Evolutionary conservation across 345 rosid genomes (phyloP).

Genomic region (Leavenworthia alabamica): DNA sequence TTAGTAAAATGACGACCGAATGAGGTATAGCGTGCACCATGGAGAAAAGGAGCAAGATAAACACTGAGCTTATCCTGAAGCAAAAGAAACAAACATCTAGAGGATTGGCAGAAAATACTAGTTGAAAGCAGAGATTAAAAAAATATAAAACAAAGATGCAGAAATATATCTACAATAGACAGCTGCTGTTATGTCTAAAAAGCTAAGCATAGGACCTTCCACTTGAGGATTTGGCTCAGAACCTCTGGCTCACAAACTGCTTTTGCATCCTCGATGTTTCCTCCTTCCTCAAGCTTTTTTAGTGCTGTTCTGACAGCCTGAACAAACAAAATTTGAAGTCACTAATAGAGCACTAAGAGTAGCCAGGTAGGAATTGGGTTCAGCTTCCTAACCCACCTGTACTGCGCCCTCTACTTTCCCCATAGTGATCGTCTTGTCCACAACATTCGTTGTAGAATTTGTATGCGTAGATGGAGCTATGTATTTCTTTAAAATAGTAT

Average conservation of each 20-base stretch:
- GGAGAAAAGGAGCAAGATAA: slow-evolving; percentile 76
- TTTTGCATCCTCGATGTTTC: slow-evolving; percentile 70
- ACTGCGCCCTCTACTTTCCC: slow-evolving; percentile 81
- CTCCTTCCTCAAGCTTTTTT: slow-evolving; percentile 57
- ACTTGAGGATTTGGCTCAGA: slow-evolving; percentile 59
- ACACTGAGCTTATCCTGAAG: slow-evolving; percentile 71
- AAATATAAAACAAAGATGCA: background rate
- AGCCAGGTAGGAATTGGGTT: background rate
- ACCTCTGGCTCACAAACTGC: slow-evolving; percentile 79
- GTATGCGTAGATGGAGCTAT: slow-evolving; percentile 48
- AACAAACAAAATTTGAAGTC: background rate
- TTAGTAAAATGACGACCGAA: slow-evolving; percentile 96
- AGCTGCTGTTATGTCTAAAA: background rate
- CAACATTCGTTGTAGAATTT: slow-evolving; percentile 36
- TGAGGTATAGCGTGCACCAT: slow-evolving; percentile 80
- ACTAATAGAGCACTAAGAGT: background rate
- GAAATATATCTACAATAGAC: background rate
- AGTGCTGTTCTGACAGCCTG: slow-evolving; percentile 84
- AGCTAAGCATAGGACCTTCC: slow-evolving; percentile 60
- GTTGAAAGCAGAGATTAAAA: background rate
- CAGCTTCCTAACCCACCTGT: slow-evolving; percentile 49
- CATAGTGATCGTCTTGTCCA: slow-evolving; percentile 59
- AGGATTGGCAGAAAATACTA: background rate
- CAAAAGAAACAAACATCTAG: slow-evolving; percentile 14
- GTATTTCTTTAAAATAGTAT: slow-evolving; percentile 41